Base-by-base conservation (phyloP, 2,329 filamentous ascomycete species). In the Verticillium albo-atrum region DNA sequence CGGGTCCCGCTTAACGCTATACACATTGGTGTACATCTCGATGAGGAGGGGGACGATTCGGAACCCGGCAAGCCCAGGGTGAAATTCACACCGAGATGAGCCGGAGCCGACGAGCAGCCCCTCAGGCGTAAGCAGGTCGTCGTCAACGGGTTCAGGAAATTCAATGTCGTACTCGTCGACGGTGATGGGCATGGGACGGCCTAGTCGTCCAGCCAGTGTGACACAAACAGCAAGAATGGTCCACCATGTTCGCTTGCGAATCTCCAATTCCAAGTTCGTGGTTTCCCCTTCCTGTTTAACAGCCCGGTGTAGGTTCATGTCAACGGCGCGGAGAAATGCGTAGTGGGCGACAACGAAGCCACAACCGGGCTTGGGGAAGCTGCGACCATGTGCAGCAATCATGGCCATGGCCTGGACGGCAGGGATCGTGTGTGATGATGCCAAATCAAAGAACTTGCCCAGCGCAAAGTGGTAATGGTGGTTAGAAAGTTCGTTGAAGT, bases 161-260 rank as follows among this genome's bases (percentile, higher is more conserved):
- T 92, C 90, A 35, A 90, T 84, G 67, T 96, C 91, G 65, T 92
- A 89, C 63, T 95, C 90, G 56, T 90, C 86, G 3, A 87, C 76
- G 12, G 85, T 83, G 54, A 95, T 82, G 1, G 88, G 85, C 82
- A 95, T 90, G 1, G 91, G 91, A 17, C 88, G 82, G 20, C 91
- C 91, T 35, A 93, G 83, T 60, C 90, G 90, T 23, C 90, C 90
- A 65, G 86, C 86, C 10, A 94, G 77, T n/a, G 84, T 85, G 10
- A 90, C 79, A 61, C 86, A 82, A 15, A 92, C 79, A 5, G 82
- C 78, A 47, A 92, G 74, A 12, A 93, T 79, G 6, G 81, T 81
- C 89, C 90, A 96, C 79, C 91, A 96, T 1, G 87, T 81, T 17
- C 91, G 82, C 74, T 93, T 93, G 26, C 91, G 83, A 72, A 93